phyloP scores from a whole-genome alignment of 1,139 yeast species.

The Entelexis sorbosivorans region DNA sequence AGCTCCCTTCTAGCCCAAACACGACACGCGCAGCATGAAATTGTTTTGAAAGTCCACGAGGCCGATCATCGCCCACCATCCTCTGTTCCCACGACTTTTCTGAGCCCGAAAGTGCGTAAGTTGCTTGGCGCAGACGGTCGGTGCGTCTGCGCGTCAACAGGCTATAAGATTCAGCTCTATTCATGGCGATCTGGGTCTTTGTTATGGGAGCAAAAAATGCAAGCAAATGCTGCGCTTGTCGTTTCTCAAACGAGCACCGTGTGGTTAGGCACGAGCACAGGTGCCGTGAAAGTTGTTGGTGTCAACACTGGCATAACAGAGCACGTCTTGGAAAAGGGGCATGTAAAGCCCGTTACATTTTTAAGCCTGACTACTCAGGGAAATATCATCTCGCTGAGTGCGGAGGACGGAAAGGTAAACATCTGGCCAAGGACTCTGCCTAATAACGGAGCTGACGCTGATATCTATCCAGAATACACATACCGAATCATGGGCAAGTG shows the following conservation, averaged over 20 bases:
- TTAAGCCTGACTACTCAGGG: conserved; percentile 4
- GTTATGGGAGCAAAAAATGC: conserved; percentile 14
- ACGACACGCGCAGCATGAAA: conserved; percentile 1
- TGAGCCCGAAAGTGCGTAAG: conserved; percentile 2
- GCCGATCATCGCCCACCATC: conserved; percentile 16
- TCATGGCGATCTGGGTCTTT: conserved; percentile 14
- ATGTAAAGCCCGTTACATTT: conserved; percentile 14
- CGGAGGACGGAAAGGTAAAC: conserved; percentile 32
- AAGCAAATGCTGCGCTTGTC: conserved; percentile 7
- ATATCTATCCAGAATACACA: conserved; percentile 23
- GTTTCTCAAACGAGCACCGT: conserved; percentile 6
- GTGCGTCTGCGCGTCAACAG: conserved; percentile 10
- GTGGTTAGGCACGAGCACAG: conserved; percentile 16
- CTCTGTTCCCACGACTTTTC: conserved; percentile 10
- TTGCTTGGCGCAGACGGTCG: conserved; percentile 13
- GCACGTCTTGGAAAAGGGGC: conserved; percentile 10
- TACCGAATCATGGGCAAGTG: conserved; percentile 29
- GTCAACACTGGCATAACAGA: background rate
- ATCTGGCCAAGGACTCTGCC: conserved; percentile 29
- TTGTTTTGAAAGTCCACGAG: conserved; percentile 12
- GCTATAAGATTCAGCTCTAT: conserved; percentile 11
- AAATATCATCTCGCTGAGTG: conserved; percentile 28
- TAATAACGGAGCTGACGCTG: background rate
- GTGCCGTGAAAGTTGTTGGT: background rate
- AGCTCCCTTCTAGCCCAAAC: background rate